Percentiles rank a stretch among this genome's conserved stretches.
Conservation (phyloP, 257 asterid species). For the Hygrophila difformis region DNA sequence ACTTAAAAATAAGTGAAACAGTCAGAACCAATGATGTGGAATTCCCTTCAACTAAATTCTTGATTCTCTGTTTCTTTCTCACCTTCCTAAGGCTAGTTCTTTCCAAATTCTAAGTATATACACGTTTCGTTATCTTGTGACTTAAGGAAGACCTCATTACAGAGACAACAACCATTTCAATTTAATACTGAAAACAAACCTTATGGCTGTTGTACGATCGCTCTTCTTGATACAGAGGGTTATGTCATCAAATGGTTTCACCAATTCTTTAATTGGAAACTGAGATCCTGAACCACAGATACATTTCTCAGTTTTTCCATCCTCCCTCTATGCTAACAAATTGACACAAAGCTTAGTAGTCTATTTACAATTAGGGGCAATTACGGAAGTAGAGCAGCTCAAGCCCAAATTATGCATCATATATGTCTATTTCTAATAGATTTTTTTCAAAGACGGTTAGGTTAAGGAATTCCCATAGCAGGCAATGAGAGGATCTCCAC, state of each 20-base stretch:
- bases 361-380: too few species aligned
- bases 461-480: too few species aligned
- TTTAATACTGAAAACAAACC: conserved; percentile 29
- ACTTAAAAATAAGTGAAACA: too few species aligned
- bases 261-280: conserved; percentile 41
- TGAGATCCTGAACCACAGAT: conserved; percentile 46
- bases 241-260: conserved; percentile 52
- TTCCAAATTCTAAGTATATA: background rate
- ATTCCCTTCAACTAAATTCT: background rate
- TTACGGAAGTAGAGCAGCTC: too few species aligned
- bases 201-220: conserved; percentile 61
- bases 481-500: too few species aligned
- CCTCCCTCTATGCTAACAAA: conserved; percentile 10
- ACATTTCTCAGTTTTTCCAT: conserved; percentile 12
- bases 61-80: background rate
- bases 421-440: too few species aligned
- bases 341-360: too few species aligned
- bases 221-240: conserved; percentile 50
- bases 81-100: background rate
- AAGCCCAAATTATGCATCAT: too few species aligned
- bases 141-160: background rate
- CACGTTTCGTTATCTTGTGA: background rate
- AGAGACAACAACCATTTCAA: background rate
- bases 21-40: too few species aligned
- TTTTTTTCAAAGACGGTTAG: too few species aligned